Evolutionary conservation across 352 stramenopile genomes (phyloP), one percentile per base, ranked within the genome.

Genomic region (Pelagophyceae sp.): DNA sequence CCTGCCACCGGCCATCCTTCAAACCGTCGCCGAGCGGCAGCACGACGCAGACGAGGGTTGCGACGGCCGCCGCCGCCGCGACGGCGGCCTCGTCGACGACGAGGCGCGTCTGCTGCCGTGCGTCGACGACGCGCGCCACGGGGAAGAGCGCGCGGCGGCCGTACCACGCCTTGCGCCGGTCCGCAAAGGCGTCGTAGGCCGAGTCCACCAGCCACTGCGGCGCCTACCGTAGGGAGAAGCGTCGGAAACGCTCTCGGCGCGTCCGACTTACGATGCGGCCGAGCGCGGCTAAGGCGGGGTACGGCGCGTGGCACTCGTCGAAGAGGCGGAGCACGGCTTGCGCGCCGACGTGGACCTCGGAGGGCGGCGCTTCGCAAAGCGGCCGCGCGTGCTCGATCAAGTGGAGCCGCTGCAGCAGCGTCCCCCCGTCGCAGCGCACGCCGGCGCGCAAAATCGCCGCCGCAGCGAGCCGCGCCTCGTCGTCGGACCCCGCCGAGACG

Each of bases 261-360:
- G n/a, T n/a, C n/a, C n/a, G n/a, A n/a, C n/a, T n/a, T n/a, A 38
- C 11, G 11, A 37, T 3, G 29, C 33, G 6, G 29, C 31, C 61
- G 29, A 40, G 6, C n/a, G 61, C 17, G 6, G 61, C 61, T 31
- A 38, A 27, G 6, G 6, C 2, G 6, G 29, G 29, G 61, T 71
- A 71, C 5, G 61, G 61, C 61, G 19, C 17, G 61, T 71, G 61
- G 61, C 61, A 71, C 5, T 71, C 61, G 29, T 40, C 31, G 61
- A 71, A 27, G 11, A 71, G 29, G n/a, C 61, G 29, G 1, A 71
- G 29, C 1, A 71, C 61, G 29, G 5, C 27, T 27, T 71, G 19
- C 6, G 61, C 61, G 3, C 61, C 61, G 3, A 38, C 61, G 29
- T 45, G 11, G 29, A 71, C 61, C 5, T 17, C 29, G 61, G 6